These are phyloP conservation scores for Prunus davidiana DNA, from an alignment of 306 rosid genomes.

Conservation along the genomic window DNA sequence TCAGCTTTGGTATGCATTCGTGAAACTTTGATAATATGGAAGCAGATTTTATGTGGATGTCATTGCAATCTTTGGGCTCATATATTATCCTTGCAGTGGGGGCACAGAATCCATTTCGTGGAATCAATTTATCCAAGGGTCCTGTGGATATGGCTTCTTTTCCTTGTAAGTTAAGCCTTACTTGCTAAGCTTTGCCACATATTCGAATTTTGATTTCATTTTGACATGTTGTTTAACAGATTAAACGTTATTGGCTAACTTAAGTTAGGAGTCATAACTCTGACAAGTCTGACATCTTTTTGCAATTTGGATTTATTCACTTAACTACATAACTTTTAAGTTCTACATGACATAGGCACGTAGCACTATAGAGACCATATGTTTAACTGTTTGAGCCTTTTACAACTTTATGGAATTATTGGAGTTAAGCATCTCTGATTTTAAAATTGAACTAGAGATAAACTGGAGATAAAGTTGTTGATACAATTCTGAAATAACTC, in stretches of 20 bases:
- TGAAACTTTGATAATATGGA: slow-evolving; percentile 13
- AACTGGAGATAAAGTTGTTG: neutral
- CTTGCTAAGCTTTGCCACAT: slow-evolving; percentile 14
- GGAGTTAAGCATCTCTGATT: neutral
- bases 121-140: slow-evolving; percentile 30
- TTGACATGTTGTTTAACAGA: neutral
- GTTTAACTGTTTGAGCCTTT: neutral
- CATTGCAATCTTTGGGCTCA: slow-evolving; percentile 12
- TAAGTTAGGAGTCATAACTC: neutral
- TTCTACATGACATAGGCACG: neutral
- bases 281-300: neutral
- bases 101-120: slow-evolving; percentile 39
- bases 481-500: neutral
- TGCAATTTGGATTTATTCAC: neutral
- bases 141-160: slow-evolving; percentile 48
- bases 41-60: neutral
- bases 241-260: neutral
- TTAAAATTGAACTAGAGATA: neutral
- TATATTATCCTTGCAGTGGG: slow-evolving; percentile 48
- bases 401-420: neutral
- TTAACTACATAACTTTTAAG: neutral
- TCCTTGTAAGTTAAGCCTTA: slow-evolving; percentile 57
- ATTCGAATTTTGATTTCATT: neutral
- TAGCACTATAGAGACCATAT: neutral
- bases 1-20: slow-evolving; percentile 63